A percentile compares a stretch with the other conserved stretches of the same genome.
These are phyloP conservation scores for Pseudisothecium myosuroides DNA, from an alignment of 225 moss, liverwort and hornwort genomes.

Conservation along the genomic window DNA sequence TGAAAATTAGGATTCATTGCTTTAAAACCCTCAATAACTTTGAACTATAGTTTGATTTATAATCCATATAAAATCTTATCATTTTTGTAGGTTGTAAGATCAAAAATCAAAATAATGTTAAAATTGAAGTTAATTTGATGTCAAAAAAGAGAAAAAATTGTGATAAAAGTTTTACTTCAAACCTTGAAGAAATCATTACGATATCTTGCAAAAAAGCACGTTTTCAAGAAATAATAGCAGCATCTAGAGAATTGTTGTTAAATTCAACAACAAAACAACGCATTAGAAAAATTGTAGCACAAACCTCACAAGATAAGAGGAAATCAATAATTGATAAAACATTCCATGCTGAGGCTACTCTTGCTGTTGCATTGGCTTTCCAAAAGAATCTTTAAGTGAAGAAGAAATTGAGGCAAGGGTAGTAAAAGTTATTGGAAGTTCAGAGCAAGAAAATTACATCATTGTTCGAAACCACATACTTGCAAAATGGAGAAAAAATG, in stretches of 20 bases:
- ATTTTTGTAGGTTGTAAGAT: neutral
- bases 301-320: neutral
- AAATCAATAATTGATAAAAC: conserved; percentile 13
- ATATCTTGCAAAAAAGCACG: neutral
- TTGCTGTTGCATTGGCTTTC: conserved; percentile 37
- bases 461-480: conserved; percentile 39
- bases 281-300: neutral
- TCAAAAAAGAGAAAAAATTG: conserved; percentile 1
- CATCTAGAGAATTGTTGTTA: neutral
- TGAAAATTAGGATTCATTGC: neutral
- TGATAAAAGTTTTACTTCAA: neutral
- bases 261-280: conserved; percentile 7
- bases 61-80: neutral
- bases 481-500: conserved; percentile 36
- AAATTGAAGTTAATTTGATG: neutral
- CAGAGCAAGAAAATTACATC: conserved; percentile 26
- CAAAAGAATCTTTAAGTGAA: conserved; percentile 23
- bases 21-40: neutral
- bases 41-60: neutral
- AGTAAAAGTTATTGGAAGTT: neutral
- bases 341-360: conserved; percentile 1
- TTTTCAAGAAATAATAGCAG: neutral
- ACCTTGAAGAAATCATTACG: neutral
- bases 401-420: conserved; percentile 27
- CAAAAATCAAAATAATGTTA: neutral